Percentiles rank a stretch among this genome's conserved stretches.
phyloP scores from a whole-genome alignment of 2,329 filamentous ascomycete species.

The Diaporthe ampelina region DNA sequence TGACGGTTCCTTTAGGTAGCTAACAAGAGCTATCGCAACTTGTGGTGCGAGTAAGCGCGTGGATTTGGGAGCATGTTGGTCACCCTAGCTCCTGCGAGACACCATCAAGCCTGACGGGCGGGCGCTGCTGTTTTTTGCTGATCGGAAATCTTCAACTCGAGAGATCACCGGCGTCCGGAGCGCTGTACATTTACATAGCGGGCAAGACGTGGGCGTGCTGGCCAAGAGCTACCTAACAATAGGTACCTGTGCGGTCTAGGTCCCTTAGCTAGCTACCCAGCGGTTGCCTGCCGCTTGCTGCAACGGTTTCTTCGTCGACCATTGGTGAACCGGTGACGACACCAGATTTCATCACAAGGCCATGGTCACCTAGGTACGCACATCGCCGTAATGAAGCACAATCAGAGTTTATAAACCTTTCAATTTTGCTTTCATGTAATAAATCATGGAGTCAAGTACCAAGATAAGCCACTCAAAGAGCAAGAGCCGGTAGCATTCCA shows the following conservation, averaged over 20 bases:
- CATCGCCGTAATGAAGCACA: neutral
- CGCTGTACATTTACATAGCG: neutral
- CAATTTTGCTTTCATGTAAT: neutral
- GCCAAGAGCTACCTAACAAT: neutral
- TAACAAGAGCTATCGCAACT: constrained; percentile 37
- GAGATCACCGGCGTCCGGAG: neutral
- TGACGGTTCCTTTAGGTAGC: neutral
- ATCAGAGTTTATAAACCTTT: neutral
- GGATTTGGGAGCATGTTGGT: constrained; percentile 35
- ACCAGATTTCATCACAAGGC: neutral
- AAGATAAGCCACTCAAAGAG: too few species aligned
- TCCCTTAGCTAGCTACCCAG: neutral
- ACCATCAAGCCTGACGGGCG: constrained; percentile 5
- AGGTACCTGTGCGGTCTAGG: neutral
- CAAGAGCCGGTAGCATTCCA: too few species aligned
- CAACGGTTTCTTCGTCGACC: neutral
- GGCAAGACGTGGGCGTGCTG: neutral
- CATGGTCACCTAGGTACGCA: neutral
- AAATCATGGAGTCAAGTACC: too few species aligned
- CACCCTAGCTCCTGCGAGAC: neutral
- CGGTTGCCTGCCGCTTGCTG: constrained; percentile 25
- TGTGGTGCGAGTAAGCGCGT: constrained; percentile 13
- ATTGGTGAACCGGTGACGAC: neutral
- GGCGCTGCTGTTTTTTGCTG: neutral
- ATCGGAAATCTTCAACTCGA: neutral